Percentiles rank a stretch among this genome's conserved stretches.
Conservation (phyloP, 208 protist species). For the Vickermania ingenoplastis region DNA sequence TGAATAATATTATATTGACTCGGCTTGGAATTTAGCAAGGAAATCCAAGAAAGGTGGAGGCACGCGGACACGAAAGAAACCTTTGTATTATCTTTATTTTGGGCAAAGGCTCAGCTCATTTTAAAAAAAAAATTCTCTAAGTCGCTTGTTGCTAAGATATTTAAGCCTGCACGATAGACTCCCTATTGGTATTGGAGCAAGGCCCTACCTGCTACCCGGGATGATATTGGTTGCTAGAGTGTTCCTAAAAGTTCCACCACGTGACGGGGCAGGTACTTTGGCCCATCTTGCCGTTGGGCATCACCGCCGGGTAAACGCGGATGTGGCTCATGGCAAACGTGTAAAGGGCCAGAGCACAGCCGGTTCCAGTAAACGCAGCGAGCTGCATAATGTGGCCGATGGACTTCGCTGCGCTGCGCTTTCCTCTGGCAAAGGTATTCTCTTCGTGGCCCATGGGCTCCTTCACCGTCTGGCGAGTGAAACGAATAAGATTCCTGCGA, state of each 20-base stretch:
- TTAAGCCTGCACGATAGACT: too few species aligned
- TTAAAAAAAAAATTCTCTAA: too few species aligned
- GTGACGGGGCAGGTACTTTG: conserved; percentile 48
- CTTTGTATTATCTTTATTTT: too few species aligned
- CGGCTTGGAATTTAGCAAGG: too few species aligned
- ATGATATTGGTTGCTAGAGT: too few species aligned
- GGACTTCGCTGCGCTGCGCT: conserved; percentile 42
- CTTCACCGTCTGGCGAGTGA: conserved; percentile 81
- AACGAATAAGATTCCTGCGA: conserved; percentile 31
- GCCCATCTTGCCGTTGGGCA: conserved; percentile 40
- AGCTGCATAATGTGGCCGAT: conserved; percentile 48
- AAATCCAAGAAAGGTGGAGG: too few species aligned
- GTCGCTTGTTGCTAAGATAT: too few species aligned
- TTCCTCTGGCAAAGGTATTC: conserved; percentile 67
- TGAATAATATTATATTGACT: too few species aligned
- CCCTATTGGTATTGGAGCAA: too few species aligned
- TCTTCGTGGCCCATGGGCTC: conserved; percentile 85
- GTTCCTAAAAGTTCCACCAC: conserved; percentile 81
- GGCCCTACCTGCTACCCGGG: too few species aligned
- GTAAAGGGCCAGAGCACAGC: conserved; percentile 51
- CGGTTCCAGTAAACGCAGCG: conserved; percentile 31
- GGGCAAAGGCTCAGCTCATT: too few species aligned
- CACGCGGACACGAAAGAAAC: too few species aligned
- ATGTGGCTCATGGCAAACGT: conserved; percentile 37
- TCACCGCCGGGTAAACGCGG: conserved; percentile 50